Conservation (phyloP, 371 early-diverging fungal genomes). For the Haplosporangium sp. region DNA sequence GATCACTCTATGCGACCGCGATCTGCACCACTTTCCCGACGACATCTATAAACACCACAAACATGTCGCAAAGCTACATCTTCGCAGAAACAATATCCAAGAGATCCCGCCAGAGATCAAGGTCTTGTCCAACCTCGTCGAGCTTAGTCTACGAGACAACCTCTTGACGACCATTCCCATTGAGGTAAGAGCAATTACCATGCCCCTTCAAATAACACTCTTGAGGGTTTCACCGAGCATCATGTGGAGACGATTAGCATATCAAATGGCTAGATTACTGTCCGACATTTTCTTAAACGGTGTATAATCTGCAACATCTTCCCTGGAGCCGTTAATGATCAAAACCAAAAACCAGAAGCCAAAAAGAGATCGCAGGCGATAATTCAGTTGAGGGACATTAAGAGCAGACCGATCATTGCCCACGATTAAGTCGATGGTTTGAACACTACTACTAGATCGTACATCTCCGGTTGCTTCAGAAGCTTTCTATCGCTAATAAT, state of each 20-base stretch:
- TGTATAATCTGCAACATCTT: too few relatives aligned
- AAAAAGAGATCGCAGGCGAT: too few relatives aligned
- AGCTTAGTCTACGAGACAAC: constrained; percentile 64
- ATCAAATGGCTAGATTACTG: too few relatives aligned
- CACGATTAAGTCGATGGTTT: too few relatives aligned
- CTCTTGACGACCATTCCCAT: constrained; percentile 58
- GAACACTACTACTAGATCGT: constrained; percentile 31
- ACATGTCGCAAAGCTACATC: constrained; percentile 38
- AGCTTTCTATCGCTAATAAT: constrained; percentile 63
- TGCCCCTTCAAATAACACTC: too few relatives aligned
- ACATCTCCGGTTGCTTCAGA: constrained; percentile 32
- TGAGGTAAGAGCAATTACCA: constrained; percentile 56
- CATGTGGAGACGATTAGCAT: too few relatives aligned
- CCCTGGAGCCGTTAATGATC: too few relatives aligned
- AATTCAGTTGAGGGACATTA: too few relatives aligned
- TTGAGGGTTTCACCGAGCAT: too few relatives aligned
- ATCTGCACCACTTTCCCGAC: constrained; percentile 49
- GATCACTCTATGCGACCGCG: constrained; percentile 50
- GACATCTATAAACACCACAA: constrained; percentile 54
- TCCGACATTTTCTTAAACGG: too few relatives aligned
- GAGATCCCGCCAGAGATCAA: constrained; percentile 49
- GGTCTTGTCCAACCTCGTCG: constrained; percentile 43
- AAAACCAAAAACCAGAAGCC: too few relatives aligned
- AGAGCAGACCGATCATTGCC: constrained; percentile 1
- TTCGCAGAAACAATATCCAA: constrained; percentile 47